A percentile compares a stretch with the other conserved stretches of the same genome.
Conservation (phyloP, 1,284 basidiomycete species). For the Fomitiporia mediterranea region DNA sequence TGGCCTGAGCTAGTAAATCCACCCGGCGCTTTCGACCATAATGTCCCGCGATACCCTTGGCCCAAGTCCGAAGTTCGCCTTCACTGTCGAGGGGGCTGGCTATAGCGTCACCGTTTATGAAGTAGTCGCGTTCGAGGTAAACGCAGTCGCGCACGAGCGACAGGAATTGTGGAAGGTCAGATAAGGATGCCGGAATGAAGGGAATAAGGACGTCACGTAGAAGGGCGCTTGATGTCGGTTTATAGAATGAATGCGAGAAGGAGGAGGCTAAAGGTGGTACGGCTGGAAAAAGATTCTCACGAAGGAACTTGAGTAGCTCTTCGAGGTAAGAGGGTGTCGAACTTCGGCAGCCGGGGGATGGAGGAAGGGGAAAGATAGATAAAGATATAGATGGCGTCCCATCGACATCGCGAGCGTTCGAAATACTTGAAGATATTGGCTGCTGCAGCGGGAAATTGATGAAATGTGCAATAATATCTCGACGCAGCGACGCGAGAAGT, state of each 20-base stretch:
- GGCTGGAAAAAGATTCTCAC: slow-evolving; percentile 45
- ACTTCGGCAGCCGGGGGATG: slow-evolving; percentile 35
- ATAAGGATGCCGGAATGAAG: slow-evolving; percentile 58
- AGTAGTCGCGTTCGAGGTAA: slow-evolving; percentile 54
- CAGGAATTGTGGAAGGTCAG: slow-evolving; percentile 58
- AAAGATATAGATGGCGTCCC: slow-evolving; percentile 39
- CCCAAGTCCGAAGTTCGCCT: slow-evolving; percentile 56
- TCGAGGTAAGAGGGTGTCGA: slow-evolving; percentile 51
- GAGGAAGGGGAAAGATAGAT: slow-evolving; percentile 41
- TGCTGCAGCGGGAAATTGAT: slow-evolving; percentile 55
- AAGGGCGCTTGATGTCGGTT: slow-evolving; percentile 52
- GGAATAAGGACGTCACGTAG: slow-evolving; percentile 63
- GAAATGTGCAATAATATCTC: slow-evolving; percentile 57
- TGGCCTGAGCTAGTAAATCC: slow-evolving; percentile 53
- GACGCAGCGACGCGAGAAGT: slow-evolving; percentile 55
- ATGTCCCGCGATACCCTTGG: slow-evolving; percentile 55
- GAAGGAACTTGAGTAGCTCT: slow-evolving; percentile 51
- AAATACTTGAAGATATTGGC: slow-evolving; percentile 40
- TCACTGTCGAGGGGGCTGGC: slow-evolving; percentile 31
- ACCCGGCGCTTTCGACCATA: slow-evolving; percentile 68
- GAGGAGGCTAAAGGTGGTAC: slow-evolving; percentile 45
- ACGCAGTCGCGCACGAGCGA: slow-evolving; percentile 49
- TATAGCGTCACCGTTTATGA: slow-evolving; percentile 40
- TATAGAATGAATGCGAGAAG: slow-evolving; percentile 52
- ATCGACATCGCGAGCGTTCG: slow-evolving; percentile 30